These are phyloP conservation scores for Coniosporium tulheliwenetii DNA, from an alignment of 2,329 filamentous ascomycete genomes.

Conservation along the genomic window DNA sequence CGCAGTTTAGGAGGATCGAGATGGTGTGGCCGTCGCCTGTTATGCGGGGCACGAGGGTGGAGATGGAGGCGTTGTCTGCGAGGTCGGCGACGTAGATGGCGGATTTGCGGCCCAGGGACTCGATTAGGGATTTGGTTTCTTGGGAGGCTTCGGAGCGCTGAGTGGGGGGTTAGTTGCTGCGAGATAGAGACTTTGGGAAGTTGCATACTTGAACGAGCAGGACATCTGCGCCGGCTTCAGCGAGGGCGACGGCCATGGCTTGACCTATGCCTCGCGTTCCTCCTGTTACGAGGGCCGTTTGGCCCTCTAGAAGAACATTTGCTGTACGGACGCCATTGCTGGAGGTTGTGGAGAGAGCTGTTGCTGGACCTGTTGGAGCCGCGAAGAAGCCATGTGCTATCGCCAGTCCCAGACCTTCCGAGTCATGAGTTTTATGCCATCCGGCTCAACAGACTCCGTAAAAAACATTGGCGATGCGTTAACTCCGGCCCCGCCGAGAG, in stretches of 20 bases:
- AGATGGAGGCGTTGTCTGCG: slow-evolving; percentile 41
- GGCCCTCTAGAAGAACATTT: slow-evolving; percentile 33
- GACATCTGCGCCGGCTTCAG: slow-evolving; percentile 34
- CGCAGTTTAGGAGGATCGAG: slow-evolving; percentile 72
- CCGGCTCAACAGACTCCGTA: too few relatives aligned
- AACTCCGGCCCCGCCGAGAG: too few relatives aligned
- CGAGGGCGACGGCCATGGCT: slow-evolving; percentile 33
- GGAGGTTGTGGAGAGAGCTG: not conserved
- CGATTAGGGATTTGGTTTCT: slow-evolving; percentile 44
- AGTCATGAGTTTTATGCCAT: too few relatives aligned
- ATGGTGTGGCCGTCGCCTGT: slow-evolving; percentile 48
- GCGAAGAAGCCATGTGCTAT: slow-evolving; percentile 2
- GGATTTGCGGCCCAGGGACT: slow-evolving; percentile 49
- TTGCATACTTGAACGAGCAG: slow-evolving; percentile 29
- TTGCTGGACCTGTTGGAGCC: slow-evolving; percentile 3
- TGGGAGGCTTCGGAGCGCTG: slow-evolving; percentile 40
- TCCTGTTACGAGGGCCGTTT: slow-evolving; percentile 33
- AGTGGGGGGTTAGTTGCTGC: not conserved
- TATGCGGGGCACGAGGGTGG: slow-evolving; percentile 43
- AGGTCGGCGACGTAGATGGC: slow-evolving; percentile 58
- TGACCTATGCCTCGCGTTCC: slow-evolving; percentile 35
- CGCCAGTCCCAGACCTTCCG: not conserved
- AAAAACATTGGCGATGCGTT: too few relatives aligned
- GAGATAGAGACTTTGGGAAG: not conserved
- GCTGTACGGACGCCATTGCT: slow-evolving; percentile 19